Conservation (phyloP, 768 basidiomycete species). For the Boletus pseudo-olivaceus region DNA sequence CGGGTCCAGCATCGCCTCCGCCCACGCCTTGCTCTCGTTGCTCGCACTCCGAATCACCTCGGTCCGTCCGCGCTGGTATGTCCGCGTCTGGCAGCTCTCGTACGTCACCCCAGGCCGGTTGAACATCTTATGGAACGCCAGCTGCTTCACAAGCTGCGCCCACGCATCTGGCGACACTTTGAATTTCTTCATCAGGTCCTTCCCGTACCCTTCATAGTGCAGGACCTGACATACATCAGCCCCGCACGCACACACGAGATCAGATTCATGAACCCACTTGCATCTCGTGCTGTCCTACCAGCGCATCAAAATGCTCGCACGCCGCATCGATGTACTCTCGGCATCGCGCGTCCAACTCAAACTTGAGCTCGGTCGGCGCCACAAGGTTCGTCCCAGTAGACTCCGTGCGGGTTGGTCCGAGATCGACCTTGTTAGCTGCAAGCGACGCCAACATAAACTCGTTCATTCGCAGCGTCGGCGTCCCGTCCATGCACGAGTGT, state of each 20-base stretch:
- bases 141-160: slow-evolving; percentile 93
- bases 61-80: slow-evolving; percentile 85
- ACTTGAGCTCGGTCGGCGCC: slow-evolving; percentile 63
- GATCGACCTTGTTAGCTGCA: slow-evolving; percentile 67
- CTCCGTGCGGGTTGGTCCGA: slow-evolving; percentile 50
- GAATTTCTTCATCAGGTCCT: slow-evolving; percentile 76
- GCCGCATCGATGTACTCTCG: slow-evolving; percentile 53
- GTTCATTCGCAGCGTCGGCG: slow-evolving; percentile 91
- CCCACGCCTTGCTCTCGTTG: slow-evolving; percentile 80
- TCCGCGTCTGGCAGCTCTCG: slow-evolving; percentile 92
- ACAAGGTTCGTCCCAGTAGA: slow-evolving; percentile 42
- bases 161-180: slow-evolving; percentile 91
- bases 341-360: slow-evolving; percentile 59
- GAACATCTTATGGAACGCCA: slow-evolving; percentile 88
- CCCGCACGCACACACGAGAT: not conserved
- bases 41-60: slow-evolving; percentile 91
- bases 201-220: slow-evolving; percentile 88
- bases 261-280: slow-evolving; percentile 42
- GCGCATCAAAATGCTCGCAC: slow-evolving; percentile 65
- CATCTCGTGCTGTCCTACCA: slow-evolving; percentile 78
- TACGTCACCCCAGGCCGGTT: slow-evolving; percentile 78
- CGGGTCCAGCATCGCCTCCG: slow-evolving; percentile 80
- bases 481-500: slow-evolving; percentile 91
- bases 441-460: slow-evolving; percentile 86
- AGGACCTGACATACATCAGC: slow-evolving; percentile 49